Evolutionary conservation across 257 asterid genomes (phyloP).

Genomic region (Capsicum baccatum): DNA sequence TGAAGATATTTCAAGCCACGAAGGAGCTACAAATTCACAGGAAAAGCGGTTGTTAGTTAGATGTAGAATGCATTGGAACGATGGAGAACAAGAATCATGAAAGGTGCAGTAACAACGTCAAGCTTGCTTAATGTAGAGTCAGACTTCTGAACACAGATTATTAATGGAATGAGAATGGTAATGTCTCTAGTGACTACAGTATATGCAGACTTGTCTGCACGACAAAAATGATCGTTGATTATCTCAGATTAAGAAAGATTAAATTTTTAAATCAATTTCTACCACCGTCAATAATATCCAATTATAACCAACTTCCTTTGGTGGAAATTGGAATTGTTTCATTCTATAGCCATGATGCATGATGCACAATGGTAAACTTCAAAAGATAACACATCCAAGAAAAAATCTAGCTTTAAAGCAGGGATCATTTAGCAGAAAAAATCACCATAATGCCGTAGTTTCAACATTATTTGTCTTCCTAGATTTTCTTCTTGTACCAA

Average conservation of each 20-base stretch:
- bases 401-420: not conserved
- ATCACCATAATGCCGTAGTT: not conserved
- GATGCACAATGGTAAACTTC: not conserved
- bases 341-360: not conserved
- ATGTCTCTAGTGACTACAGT: not conserved
- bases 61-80: not conserved
- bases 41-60: conserved; percentile 1
- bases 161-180: not conserved
- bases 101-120: not conserved
- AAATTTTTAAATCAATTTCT: not conserved
- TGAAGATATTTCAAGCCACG: conserved; percentile 53
- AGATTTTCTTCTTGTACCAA: not conserved
- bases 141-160: not conserved
- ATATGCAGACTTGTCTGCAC: not conserved
- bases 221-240: not conserved
- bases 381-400: conserved; percentile 23
- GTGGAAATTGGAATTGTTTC: not conserved
- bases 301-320: not conserved
- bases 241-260: not conserved
- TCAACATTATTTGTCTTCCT: not conserved
- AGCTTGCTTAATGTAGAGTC: not conserved
- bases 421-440: not conserved
- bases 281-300: not conserved
- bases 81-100: conserved; percentile 4
- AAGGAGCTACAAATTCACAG: conserved; percentile 41